Base-by-base conservation (phyloP, 2,329 filamentous ascomycete genomes). In the Colletotrichum limetticola region DNA sequence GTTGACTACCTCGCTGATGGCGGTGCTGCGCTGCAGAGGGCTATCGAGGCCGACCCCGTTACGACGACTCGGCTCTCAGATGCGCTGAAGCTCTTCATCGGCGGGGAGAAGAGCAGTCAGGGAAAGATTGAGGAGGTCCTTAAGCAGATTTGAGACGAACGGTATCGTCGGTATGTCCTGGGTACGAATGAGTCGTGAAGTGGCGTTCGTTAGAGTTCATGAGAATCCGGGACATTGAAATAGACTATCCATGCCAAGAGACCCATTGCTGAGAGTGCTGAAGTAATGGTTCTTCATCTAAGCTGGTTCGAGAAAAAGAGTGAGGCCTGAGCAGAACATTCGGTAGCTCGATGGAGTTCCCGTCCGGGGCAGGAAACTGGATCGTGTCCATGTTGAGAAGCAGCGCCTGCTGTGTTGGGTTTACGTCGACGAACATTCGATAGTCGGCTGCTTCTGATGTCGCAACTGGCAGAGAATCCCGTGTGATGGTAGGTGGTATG, bases 1-100 rank as follows among this genome's bases (percentile, higher is more conserved):
- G 78, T 85, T 2, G 85, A 88, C 74, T 88, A 87, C 71, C 82
- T 88, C 16, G 83, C 83, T 5, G 80, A 87, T 62, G 80, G 81
- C 7, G 86, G 86, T 5, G 81, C 76, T 35, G 81, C 79, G 69
- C 79, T 89, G 26, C 80, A 85, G 12, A 82, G 82, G 66, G 83
- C 85, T 5, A 85, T 86, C 64, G 79, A 79, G 37, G 78, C 78
- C 12, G 85, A 87, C 58, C 76, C 81, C 0, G 76, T 82, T 30
- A 80, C 82, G 1, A 78, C 78, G 49, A 79, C 78, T n/a, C 79
- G 85, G 5, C 76, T 87, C 22, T 77, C 77, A 16, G 79, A 82
- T 67, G 84, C 84, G 11, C 75, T 86, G 35, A 78, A 80, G 26
- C 76, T 86, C n/a, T 86, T 86, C 72, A 78, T 79, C 14, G 80